These are phyloP conservation scores for Paxillus ammoniavirescens DNA, from an alignment of 768 basidiomycete genomes.

Conservation along the genomic window DNA sequence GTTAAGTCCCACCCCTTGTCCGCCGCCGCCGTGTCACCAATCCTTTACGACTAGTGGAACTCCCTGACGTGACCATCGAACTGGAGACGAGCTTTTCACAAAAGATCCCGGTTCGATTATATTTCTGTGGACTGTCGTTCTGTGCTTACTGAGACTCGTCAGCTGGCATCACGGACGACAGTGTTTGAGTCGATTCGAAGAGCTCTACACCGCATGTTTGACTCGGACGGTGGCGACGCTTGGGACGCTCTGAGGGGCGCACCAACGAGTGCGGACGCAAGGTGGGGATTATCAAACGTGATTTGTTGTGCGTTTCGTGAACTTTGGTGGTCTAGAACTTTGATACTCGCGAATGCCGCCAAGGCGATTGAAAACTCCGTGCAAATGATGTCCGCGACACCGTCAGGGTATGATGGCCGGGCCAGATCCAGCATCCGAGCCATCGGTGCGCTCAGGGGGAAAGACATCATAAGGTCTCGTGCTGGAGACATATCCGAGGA, in stretches of 20 bases:
- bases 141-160: not conserved
- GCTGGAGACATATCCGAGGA: not conserved
- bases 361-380: conserved; percentile 47
- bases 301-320: not conserved
- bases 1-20: not conserved
- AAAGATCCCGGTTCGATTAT: conserved; percentile 40
- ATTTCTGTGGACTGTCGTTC: not conserved
- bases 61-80: conserved; percentile 33
- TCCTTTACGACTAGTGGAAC: conserved; percentile 10
- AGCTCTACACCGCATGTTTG: conserved; percentile 31
- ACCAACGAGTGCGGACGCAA: conserved; percentile 16
- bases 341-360: conserved; percentile 41
- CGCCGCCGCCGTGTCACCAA: too few species aligned
- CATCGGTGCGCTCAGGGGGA: conserved; percentile 31
- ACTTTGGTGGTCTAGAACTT: conserved; percentile 31
- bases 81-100: conserved; percentile 40
- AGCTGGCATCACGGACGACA: conserved; percentile 37
- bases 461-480: not conserved
- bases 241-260: conserved; percentile 27
- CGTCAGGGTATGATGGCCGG: conserved; percentile 46
- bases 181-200: conserved; percentile 40
- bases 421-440: conserved; percentile 30
- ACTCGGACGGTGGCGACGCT: conserved; percentile 13
- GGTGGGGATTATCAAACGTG: conserved; percentile 15
- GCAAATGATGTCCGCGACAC: conserved; percentile 49